These are phyloP conservation scores for Paradendryphiella salina DNA, from an alignment of 2,329 filamentous ascomycete genomes.

Conservation along the genomic window DNA sequence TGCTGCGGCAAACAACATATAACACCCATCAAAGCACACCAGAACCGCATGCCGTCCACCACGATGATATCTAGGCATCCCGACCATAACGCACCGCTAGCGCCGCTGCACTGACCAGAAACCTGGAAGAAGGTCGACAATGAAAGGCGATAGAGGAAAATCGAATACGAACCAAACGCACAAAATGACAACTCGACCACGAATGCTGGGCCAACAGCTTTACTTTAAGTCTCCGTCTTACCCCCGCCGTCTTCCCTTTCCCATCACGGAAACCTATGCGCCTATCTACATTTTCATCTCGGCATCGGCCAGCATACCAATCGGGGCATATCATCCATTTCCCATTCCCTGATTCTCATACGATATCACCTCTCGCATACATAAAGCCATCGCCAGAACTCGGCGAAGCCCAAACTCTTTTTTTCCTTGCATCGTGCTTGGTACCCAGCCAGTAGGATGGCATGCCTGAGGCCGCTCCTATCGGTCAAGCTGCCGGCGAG, in stretches of 20 bases:
- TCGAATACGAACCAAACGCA: background rate
- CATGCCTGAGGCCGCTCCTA: conserved; percentile 8
- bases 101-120: background rate
- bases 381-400: background rate
- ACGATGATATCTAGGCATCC: background rate
- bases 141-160: background rate
- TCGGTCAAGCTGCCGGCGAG: conserved; percentile 28
- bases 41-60: background rate
- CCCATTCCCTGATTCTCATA: background rate
- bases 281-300: conserved; percentile 2
- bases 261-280: background rate
- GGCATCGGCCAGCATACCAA: conserved; percentile 11
- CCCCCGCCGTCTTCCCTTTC: background rate
- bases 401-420: conserved; percentile 1
- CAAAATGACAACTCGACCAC: background rate
- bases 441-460: conserved; percentile 5
- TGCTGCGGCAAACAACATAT: background rate
- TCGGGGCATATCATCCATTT: background rate
- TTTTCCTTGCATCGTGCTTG: background rate
- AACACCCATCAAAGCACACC: background rate
- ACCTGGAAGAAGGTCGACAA: background rate
- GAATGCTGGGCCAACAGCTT: conserved; percentile 1
- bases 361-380: conserved; percentile 1
- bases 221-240: conserved; percentile 4
- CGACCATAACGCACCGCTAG: background rate